phyloP scores from a whole-genome alignment of 2,329 filamentous ascomycete genomes.

The Fusarium coffeatum region DNA sequence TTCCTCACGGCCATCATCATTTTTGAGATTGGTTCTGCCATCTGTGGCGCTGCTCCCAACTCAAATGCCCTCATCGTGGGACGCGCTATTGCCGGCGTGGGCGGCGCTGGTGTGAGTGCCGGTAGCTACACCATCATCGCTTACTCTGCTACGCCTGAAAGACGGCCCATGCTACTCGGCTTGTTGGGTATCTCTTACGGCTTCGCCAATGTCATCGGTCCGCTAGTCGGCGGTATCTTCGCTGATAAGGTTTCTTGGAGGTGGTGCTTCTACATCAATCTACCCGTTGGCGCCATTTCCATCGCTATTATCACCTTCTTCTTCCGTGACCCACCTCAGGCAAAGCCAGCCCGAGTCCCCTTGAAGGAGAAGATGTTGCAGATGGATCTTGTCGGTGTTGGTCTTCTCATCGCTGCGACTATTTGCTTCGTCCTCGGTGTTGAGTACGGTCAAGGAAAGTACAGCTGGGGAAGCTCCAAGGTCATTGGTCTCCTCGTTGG shows the following conservation, averaged over 20 bases:
- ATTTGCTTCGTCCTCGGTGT: constrained; percentile 57
- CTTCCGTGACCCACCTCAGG: constrained; percentile 53
- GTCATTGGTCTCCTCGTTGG: constrained; percentile 57
- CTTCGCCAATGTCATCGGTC: constrained; percentile 50
- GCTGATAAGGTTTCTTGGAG: constrained; percentile 31
- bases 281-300: constrained; percentile 47
- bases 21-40: constrained; percentile 43
- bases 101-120: constrained; percentile 51
- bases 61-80: constrained; percentile 53
- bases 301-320: constrained; percentile 51
- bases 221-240: constrained; percentile 28
- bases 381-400: constrained; percentile 58
- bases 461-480: constrained; percentile 55
- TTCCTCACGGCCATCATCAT: constrained; percentile 42
- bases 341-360: constrained; percentile 41
- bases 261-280: constrained; percentile 35
- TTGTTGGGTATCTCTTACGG: constrained; percentile 57
- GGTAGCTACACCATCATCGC: constrained; percentile 44
- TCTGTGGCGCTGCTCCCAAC: constrained; percentile 45
- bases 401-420: constrained; percentile 56
- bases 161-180: constrained; percentile 28
- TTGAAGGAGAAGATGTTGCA: constrained; percentile 56
- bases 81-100: constrained; percentile 53
- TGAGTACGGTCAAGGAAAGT: constrained; percentile 52
- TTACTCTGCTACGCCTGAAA: constrained; percentile 16